Evolutionary conservation across 768 basidiomycete species (phyloP).

Genomic region (Termitomyces sp.): DNA sequence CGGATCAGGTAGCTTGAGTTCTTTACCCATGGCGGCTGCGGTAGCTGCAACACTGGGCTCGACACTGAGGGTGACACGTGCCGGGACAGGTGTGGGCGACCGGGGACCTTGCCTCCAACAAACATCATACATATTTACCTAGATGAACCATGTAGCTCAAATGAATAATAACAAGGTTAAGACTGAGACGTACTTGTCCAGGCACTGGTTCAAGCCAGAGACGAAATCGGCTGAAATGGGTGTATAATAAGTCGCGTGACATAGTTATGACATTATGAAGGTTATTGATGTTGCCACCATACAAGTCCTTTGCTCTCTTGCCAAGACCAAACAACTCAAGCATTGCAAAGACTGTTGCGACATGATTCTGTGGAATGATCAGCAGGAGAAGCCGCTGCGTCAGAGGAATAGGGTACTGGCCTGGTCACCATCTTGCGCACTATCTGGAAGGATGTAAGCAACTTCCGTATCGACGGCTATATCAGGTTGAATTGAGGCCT

Average conservation of each 20-base stretch:
- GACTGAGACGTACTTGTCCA: constrained; percentile 1
- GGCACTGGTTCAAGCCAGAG: constrained; percentile 21
- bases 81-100: too few species aligned
- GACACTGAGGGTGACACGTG: too few species aligned
- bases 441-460: background rate
- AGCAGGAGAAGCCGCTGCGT: background rate
- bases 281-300: constrained; percentile 25
- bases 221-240: constrained; percentile 21
- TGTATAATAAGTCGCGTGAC: constrained; percentile 13
- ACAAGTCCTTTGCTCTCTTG: constrained; percentile 18
- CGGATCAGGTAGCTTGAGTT: background rate
- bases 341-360: constrained; percentile 21
- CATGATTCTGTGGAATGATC: constrained; percentile 12
- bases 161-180: too few species aligned
- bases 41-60: background rate
- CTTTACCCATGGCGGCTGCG: background rate
- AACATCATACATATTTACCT: too few species aligned
- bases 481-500: background rate
- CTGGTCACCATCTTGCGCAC: background rate
- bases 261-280: constrained; percentile 31
- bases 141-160: too few species aligned
- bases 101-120: too few species aligned
- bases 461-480: background rate
- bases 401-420: background rate
- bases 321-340: constrained; percentile 23